Evolutionary conservation across 2,329 filamentous ascomycete genomes (phyloP).

Genomic region (Calonectria ilicicola): DNA sequence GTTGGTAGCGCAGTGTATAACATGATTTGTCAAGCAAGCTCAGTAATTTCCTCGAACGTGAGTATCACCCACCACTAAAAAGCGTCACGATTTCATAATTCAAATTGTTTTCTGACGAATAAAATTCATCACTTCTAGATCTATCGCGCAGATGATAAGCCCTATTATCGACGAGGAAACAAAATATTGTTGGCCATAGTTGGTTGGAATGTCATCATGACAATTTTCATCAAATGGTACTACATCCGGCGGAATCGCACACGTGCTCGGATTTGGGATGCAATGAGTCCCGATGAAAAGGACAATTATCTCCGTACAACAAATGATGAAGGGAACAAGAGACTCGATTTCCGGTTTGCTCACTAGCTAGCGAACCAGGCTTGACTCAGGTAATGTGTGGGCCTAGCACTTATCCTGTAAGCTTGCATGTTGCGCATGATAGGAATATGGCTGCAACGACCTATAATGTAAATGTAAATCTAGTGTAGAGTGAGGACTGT

Average conservation of each 20-base stretch:
- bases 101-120: background rate
- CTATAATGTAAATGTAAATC: too few species aligned
- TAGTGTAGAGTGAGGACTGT: background rate
- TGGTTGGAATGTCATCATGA: conserved; percentile 61
- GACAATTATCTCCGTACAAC: conserved; percentile 50
- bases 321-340: conserved; percentile 58
- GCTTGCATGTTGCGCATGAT: too few species aligned
- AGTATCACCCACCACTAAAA: background rate
- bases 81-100: too few species aligned
- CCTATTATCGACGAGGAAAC: conserved; percentile 57
- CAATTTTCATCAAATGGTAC: conserved; percentile 62
- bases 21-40: conserved; percentile 50
- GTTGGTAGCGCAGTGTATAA: conserved; percentile 71
- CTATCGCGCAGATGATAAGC: conserved; percentile 54
- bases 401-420: too few species aligned
- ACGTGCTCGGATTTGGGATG: conserved; percentile 58
- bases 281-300: conserved; percentile 57
- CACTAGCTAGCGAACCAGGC: conserved; percentile 39
- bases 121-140: conserved; percentile 37
- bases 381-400: too few species aligned
- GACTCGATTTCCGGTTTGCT: conserved; percentile 56
- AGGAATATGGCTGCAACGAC: too few species aligned
- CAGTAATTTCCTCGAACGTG: conserved; percentile 48
- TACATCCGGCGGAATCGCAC: conserved; percentile 62
- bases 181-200: conserved; percentile 61